Evolutionary conservation across 495 filamentous ascomycete species (phyloP), one percentile per base, ranked within the genome.

Genomic region (Penicillium soppii): DNA sequence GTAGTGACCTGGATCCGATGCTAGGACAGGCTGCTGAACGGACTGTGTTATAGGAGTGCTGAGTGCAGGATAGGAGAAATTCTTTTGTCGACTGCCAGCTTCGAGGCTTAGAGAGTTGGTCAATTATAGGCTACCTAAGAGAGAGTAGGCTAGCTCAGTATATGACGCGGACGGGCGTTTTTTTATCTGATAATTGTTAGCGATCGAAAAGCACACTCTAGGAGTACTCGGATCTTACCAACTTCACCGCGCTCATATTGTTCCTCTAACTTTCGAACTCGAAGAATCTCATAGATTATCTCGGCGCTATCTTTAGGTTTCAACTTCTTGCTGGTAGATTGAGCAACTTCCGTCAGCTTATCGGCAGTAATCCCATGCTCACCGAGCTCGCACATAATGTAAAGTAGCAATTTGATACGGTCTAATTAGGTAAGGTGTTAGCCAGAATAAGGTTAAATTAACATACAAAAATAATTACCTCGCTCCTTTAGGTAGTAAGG

Each of bases 401-500:
- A 68, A 26, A 75, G 54, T 22, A 77, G 46, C 9, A 77, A 63
- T 15, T 58, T 52, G 37, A 77, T 51, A 8, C 73, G 65, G 42
- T 68, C 72, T 77, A 33, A 43, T 25, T 37, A 23, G 16, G 26
- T 10, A 22, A 41, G 13, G 22, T 33, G 19, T 50, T 13, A 43
- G 46, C 36, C 29, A 45, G 37, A 41, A 46, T 20, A 6, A 29
- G 19, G 48, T n/a, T 23, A 7, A 39, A 15, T 21, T 12, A 26
- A 17, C 17, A 8, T 50, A 32, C 25, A 36, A 16, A n/a, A 7
- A 23, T 22, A 51, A 78, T 67, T 69, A 92, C 89, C 82, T 48
- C 80, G 77, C 72, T 88, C 95, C 55, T 75, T 75, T 20, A 91
- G 58, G 63, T 97, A 91, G 57, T 95, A 89, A 0, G 92, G 91